Base-by-base conservation (phyloP, 345 rosid species). In the Syzygium oleosum region DNA sequence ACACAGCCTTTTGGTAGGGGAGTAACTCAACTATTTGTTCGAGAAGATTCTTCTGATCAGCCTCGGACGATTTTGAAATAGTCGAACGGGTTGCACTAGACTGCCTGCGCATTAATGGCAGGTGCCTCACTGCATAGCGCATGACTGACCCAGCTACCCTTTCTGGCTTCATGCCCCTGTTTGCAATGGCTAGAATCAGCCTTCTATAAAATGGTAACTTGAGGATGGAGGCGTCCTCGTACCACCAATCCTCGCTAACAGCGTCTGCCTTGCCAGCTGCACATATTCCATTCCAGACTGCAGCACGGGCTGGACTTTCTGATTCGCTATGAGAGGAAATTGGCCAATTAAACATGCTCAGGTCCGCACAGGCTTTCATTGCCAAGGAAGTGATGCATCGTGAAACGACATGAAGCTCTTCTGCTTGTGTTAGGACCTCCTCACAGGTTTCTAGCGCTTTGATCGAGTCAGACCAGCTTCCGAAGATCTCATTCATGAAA, bases 321-420 rank as follows among this genome's bases (percentile, higher is more conserved):
- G 80, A 73, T 73, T 25, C 49, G 90, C 84, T 86, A 92, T 85
- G 93, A 91, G 31, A 92, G 88, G 94, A 88, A 87, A 93, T 79
- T 55, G 97, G 96, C 97, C 95, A 95, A 80, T 91, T 91, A 89
- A 93, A 94, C 87, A 93, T 89, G 87, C 90, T 91, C 51, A 93
- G 91, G 89, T 96, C 98, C 11, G 91, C 92, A 87, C 94, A 94
- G 92, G 95, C 96, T 90, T 94, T 97, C 91, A 90, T 92, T n/a
- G 99, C 98, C 87, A 96, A 85, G 77, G 98, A 95, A 87, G 90
- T 88, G 31, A 96, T 94, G 92, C 98, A 97, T 88, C 98, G 92
- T 12, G 96, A 94, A 85, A 95, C 93, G 58, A 97, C 89, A 86
- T 94, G 95, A 86, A 96, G 94, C 86, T 96, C 97, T 90, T 95